These are phyloP conservation scores for Yamadazyma tumulicola DNA, from an alignment of 805 yeast species.

Conservation along the genomic window DNA sequence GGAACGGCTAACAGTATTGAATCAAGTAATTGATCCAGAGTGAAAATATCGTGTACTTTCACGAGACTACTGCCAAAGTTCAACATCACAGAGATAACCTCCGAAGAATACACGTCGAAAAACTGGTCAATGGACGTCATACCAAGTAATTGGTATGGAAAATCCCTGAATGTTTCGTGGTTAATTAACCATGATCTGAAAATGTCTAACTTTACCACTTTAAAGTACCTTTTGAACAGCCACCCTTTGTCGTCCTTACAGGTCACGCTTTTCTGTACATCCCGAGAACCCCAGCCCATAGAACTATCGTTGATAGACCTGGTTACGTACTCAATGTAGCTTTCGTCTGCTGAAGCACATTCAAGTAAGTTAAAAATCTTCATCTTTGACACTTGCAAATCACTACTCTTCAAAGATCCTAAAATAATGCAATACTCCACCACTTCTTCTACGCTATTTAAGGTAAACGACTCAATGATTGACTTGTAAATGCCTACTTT, in stretches of 20 bases:
- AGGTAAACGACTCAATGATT: constrained; percentile 5
- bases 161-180: constrained; percentile 26
- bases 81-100: constrained; percentile 1
- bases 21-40: not conserved
- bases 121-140: not conserved
- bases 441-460: constrained; percentile 1
- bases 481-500: constrained; percentile 8
- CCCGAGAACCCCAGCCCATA: constrained; percentile 1
- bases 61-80: not conserved
- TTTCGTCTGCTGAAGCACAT: constrained; percentile 3
- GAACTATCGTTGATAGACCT: not conserved
- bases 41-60: not conserved
- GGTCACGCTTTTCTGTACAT: too few species aligned
- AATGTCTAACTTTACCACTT: constrained; percentile 22
- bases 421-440: constrained; percentile 11
- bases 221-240: not conserved
- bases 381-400: constrained; percentile 6
- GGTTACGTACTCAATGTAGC: not conserved
- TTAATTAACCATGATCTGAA: constrained; percentile 42
- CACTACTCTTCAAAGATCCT: constrained; percentile 4
- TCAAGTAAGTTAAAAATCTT: constrained; percentile 11
- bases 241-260: too few species aligned
- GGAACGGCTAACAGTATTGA: constrained; percentile 34
- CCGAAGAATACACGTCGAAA: not conserved
- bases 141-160: constrained; percentile 29